A percentile compares a stretch with the other conserved stretches of the same genome.
phyloP scores from a whole-genome alignment of 2,329 filamentous ascomycete species.

The Stagonosporopsis vannaccii region DNA sequence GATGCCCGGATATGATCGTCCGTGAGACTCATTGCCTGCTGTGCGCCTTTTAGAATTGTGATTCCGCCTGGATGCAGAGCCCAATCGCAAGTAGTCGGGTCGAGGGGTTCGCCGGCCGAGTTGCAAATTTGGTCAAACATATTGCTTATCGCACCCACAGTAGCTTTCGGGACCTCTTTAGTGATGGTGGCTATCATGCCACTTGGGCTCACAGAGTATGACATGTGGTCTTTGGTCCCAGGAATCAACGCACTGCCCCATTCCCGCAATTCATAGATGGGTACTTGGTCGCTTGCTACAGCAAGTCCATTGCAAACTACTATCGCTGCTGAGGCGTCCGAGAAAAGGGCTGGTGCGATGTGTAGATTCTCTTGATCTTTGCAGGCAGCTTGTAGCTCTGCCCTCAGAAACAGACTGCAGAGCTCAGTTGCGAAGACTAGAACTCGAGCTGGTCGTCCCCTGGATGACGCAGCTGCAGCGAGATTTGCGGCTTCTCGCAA shows the following conservation, averaged over 20 bases:
- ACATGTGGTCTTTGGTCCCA: constrained; percentile 67
- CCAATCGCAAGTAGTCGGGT: constrained; percentile 71
- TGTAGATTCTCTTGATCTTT: constrained; percentile 59
- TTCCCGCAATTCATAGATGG: constrained; percentile 66
- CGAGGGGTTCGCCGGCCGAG: constrained; percentile 6
- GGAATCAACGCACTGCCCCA: constrained; percentile 71
- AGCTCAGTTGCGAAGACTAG: constrained; percentile 70
- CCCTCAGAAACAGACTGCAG: constrained; percentile 62
- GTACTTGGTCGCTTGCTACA: constrained; percentile 38
- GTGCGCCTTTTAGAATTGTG: constrained; percentile 70
- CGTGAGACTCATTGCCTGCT: constrained; percentile 64
- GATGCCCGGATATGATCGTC: constrained; percentile 73
- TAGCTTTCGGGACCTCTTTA: constrained; percentile 31
- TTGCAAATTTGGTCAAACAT: constrained; percentile 42
- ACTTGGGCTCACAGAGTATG: constrained; percentile 69
- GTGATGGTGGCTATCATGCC: constrained; percentile 53
- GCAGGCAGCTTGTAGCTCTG: constrained; percentile 69
- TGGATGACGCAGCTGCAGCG: constrained; percentile 67
- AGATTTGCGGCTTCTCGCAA: constrained; percentile 65
- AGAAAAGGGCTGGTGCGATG: constrained; percentile 72
- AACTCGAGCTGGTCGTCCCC: constrained; percentile 67
- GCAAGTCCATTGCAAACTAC: constrained; percentile 71
- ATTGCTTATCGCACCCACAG: constrained; percentile 30
- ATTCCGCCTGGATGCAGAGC: constrained; percentile 75
- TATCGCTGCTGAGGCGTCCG: constrained; percentile 72